Conservation (phyloP, 2,329 filamentous ascomycete species). For the Chrysoporthe deuterocubensis region DNA sequence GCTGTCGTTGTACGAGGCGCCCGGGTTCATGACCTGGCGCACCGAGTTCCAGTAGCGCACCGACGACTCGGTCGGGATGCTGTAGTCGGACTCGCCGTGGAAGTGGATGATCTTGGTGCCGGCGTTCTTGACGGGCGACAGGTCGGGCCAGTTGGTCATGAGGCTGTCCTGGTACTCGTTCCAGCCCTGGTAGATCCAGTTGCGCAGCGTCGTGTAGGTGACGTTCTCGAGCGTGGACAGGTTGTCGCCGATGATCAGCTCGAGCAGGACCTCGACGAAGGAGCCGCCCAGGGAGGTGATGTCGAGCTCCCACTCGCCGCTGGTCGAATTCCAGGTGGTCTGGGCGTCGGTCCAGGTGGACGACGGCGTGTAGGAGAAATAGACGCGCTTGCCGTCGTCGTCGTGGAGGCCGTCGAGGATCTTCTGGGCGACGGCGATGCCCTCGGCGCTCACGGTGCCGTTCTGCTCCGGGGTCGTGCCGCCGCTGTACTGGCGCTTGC, state of each 20-base stretch:
- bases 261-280: slow-evolving; percentile 16
- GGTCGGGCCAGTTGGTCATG: slow-evolving; percentile 47
- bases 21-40: slow-evolving; percentile 47
- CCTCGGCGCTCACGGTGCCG: slow-evolving; percentile 27
- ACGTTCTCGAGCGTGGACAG: slow-evolving; percentile 47
- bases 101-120: slow-evolving; percentile 56
- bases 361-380: slow-evolving; percentile 40
- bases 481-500: slow-evolving; percentile 22
- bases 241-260: slow-evolving; percentile 32
- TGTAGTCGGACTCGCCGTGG: slow-evolving; percentile 56
- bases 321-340: slow-evolving; percentile 37
- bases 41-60: slow-evolving; percentile 48
- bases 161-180: slow-evolving; percentile 52
- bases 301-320: slow-evolving; percentile 33
- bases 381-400: slow-evolving; percentile 40
- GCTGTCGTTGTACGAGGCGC: slow-evolving; percentile 39
- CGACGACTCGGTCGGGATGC: slow-evolving; percentile 51
- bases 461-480: slow-evolving; percentile 14
- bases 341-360: slow-evolving; percentile 39
- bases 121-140: slow-evolving; percentile 46
- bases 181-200: slow-evolving; percentile 54
- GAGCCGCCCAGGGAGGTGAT: slow-evolving; percentile 18
- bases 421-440: slow-evolving; percentile 34
- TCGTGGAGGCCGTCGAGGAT: slow-evolving; percentile 42
- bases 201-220: slow-evolving; percentile 54